phyloP scores from a whole-genome alignment of 805 yeast species.

The Candida sonorensis region DNA sequence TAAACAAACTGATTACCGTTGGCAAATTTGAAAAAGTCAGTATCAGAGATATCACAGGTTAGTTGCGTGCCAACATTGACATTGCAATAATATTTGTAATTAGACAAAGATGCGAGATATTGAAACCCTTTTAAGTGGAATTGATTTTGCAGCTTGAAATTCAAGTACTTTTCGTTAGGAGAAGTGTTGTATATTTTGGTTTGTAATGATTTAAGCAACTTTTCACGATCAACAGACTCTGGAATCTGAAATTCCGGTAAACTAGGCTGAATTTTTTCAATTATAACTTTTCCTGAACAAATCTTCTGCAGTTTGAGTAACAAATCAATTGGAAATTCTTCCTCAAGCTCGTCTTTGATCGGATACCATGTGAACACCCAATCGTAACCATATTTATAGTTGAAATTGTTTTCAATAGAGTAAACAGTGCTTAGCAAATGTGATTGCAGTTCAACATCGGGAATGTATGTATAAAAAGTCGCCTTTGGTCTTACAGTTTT shows the following conservation, averaged over 20 bases:
- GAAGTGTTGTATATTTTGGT: conserved; percentile 16
- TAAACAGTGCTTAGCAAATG: conserved; percentile 23
- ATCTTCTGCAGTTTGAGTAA: conserved; percentile 50
- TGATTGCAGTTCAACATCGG: conserved; percentile 8
- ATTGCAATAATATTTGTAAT: conserved; percentile 50
- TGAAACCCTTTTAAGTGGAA: conserved; percentile 47
- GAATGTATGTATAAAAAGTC: conserved; percentile 19
- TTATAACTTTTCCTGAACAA: conserved; percentile 64
- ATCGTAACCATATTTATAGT: conserved; percentile 66
- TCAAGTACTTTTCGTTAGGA: conserved; percentile 30
- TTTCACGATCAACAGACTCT: conserved; percentile 53
- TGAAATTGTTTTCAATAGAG: conserved; percentile 79
- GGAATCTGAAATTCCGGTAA: conserved; percentile 54
- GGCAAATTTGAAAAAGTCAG: conserved; percentile 44
- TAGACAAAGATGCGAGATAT: conserved; percentile 33
- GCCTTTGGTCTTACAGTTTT: conserved; percentile 8
- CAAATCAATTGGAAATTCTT: conserved; percentile 59
- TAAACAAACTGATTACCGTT: conserved; percentile 33
- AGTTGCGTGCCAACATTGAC: conserved; percentile 51
- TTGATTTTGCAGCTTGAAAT: conserved; percentile 43
- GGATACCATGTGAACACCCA: conserved; percentile 83
- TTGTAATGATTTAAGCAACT: conserved; percentile 40
- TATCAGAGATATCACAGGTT: conserved; percentile 43
- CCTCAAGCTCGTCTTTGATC: conserved; percentile 3
- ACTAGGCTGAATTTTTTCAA: conserved; percentile 58